phyloP scores from a whole-genome alignment of 2,329 filamentous ascomycete genomes.

The Trichoderma aggressivum region DNA sequence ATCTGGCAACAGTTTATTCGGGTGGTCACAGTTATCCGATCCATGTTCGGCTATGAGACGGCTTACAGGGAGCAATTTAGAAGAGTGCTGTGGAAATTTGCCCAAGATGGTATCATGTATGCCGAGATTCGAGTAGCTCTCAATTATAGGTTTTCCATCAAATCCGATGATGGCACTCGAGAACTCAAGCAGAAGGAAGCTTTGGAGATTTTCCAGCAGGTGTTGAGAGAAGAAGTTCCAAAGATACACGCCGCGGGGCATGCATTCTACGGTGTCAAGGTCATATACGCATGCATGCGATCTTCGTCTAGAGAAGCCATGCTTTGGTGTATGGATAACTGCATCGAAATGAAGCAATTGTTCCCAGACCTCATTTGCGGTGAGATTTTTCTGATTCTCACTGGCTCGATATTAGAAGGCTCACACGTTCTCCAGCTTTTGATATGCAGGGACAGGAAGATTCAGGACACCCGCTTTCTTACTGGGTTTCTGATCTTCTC shows the following conservation, averaged over 20 bases:
- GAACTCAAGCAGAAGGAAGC: slow-evolving; percentile 2
- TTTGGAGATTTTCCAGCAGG: slow-evolving; percentile 31
- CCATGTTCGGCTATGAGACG: slow-evolving; percentile 1
- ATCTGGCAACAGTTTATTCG: slow-evolving; percentile 8
- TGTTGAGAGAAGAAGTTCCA: slow-evolving; percentile 82
- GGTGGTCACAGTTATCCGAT: slow-evolving; percentile 2
- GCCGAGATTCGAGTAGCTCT: slow-evolving; percentile 9
- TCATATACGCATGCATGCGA: slow-evolving; percentile 82
- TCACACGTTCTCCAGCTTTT: slow-evolving; percentile 62
- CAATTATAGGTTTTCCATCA: slow-evolving; percentile 1
- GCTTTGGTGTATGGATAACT: slow-evolving; percentile 68
- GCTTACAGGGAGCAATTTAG: slow-evolving; percentile 2
- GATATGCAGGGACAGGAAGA: slow-evolving; percentile 87
- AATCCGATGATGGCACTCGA: background rate
- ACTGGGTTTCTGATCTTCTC: slow-evolving; percentile 79
- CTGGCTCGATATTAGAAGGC: background rate
- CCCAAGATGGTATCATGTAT: slow-evolving; percentile 7
- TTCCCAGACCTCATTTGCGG: slow-evolving; percentile 69
- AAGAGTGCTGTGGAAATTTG: slow-evolving; percentile 1
- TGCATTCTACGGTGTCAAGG: slow-evolving; percentile 76
- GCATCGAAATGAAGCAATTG: slow-evolving; percentile 74
- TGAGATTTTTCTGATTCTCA: background rate
- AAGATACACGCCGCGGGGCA: slow-evolving; percentile 66
- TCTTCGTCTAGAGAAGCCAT: slow-evolving; percentile 3
- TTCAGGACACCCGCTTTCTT: slow-evolving; percentile 67